Evolutionary conservation across 2,329 filamentous ascomycete species (phyloP), one percentile per base, ranked within the genome.

Genomic region (Aspergillus spinulosporus): DNA sequence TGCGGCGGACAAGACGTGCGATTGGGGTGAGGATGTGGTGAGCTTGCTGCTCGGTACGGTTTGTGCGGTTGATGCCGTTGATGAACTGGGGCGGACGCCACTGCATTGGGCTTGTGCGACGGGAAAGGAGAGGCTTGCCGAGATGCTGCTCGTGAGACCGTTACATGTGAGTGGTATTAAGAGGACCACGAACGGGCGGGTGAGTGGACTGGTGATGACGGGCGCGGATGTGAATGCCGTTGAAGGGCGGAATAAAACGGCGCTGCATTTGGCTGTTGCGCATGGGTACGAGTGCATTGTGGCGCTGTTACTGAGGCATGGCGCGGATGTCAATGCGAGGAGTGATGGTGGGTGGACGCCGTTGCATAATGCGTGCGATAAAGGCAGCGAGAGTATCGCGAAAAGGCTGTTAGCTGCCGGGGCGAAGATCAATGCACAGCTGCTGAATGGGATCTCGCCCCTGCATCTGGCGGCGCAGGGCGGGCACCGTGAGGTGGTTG

Each of bases 41-140:
- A 65, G 69, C n/a, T 54, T 76, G 49, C 58, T 81, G 37, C 59
- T 80, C 45, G 61, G 66, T 15, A 74, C 72, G 3, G 34, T 37
- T 11, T 75, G 76, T 56, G 62, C 68, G 8, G 66, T 80, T 32
- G 76, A 79, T 59, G 76, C 73, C 5, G 69, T 71, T 29, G 78
- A 81, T 63, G 73, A 74, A 50, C 66, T 79, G 26, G 78, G 78
- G 7, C 75, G 83, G 11, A 82, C 80, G 31, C 79, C 83, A 2
- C 66, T 85, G 42, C 76, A 84, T 58, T 85, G 82, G 82, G 82
- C 83, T 1, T 83, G 81, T 37, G 82, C 80, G 28, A 83, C 82
- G 45, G 80, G 80, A 15, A 83, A 84, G 62, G 70, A 77, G 34
- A 8, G 75, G 34, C 71, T 84, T 8, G 80, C 77, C 14, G 74